Percentiles rank a stretch among this genome's conserved stretches.
Conservation (phyloP, 1,284 basidiomycete genomes). For the Vanrija sp. region DNA sequence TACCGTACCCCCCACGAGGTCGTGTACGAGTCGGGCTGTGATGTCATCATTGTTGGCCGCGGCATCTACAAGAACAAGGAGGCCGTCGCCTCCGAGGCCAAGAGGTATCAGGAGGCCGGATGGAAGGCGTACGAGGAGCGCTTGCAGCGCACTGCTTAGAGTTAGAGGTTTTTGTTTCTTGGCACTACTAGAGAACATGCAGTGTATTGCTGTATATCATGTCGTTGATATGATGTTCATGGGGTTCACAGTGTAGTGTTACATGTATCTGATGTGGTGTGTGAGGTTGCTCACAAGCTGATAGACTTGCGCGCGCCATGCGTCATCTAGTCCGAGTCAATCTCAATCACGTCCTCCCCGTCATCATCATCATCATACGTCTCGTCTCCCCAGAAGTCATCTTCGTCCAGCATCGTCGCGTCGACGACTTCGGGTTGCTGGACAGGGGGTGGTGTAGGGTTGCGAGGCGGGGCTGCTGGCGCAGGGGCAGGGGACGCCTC, state of each 20-base stretch:
- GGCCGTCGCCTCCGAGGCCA: slow-evolving; percentile 65
- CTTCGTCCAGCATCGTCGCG: slow-evolving; percentile 44
- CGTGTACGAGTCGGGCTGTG: slow-evolving; percentile 78
- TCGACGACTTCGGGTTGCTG: slow-evolving; percentile 35
- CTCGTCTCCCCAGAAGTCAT: slow-evolving; percentile 37
- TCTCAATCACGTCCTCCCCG: slow-evolving; percentile 39
- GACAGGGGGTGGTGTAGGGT: slow-evolving; percentile 11
- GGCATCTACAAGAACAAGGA: slow-evolving; percentile 77
- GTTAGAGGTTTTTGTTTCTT: not conserved
- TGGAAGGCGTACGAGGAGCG: slow-evolving; percentile 82
- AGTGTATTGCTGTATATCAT: slow-evolving; percentile 1
- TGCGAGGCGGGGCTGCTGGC: not conserved
- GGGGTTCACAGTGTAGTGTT: slow-evolving; percentile 3
- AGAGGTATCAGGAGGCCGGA: slow-evolving; percentile 77
- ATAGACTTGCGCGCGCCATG: too few species aligned
- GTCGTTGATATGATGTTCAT: too few species aligned
- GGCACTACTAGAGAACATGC: slow-evolving; percentile 5
- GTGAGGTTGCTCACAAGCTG: too few species aligned
- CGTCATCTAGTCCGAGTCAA: slow-evolving; percentile 41
- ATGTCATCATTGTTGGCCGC: slow-evolving; percentile 96
- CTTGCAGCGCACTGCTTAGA: slow-evolving; percentile 7
- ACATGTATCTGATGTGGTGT: not conserved
- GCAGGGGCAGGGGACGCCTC: not conserved
- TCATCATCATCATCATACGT: slow-evolving; percentile 32
- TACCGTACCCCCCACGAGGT: slow-evolving; percentile 90